phyloP scores from a whole-genome alignment of 2,329 filamentous ascomycete species.

The Tolypocladium tropicale region DNA sequence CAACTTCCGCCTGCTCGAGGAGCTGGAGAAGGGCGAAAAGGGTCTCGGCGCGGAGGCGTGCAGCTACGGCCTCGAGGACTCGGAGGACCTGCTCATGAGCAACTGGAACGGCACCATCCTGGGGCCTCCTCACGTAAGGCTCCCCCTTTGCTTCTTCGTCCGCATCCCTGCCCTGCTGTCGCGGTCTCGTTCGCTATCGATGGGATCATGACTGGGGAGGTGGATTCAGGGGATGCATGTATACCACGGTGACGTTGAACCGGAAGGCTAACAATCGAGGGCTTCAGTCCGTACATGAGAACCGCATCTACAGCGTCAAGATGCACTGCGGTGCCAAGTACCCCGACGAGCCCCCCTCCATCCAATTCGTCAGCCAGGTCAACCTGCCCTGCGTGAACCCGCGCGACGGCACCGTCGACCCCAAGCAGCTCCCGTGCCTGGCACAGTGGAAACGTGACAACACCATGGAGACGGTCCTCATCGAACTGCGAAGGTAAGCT shows the following conservation, averaged over 20 bases:
- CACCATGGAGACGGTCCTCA: slow-evolving; percentile 89
- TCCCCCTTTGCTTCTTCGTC: background rate
- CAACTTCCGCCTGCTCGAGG: slow-evolving; percentile 93
- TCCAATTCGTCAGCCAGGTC: slow-evolving; percentile 89
- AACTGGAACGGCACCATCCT: slow-evolving; percentile 99
- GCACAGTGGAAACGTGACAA: slow-evolving; percentile 86
- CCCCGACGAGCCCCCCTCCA: slow-evolving; percentile 77
- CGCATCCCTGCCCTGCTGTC: background rate
- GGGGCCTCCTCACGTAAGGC: slow-evolving; percentile 82
- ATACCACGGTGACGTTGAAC: background rate
- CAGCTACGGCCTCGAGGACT: slow-evolving; percentile 90
- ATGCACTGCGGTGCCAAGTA: slow-evolving; percentile 90
- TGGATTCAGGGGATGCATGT: too few relatives aligned
- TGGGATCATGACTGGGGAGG: too few relatives aligned
- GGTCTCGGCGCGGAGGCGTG: slow-evolving; percentile 92
- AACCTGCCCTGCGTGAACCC: slow-evolving; percentile 92
- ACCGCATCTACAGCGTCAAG: slow-evolving; percentile 96
- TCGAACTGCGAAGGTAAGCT: slow-evolving; percentile 70
- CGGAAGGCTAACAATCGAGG: background rate
- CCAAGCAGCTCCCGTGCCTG: slow-evolving; percentile 72
- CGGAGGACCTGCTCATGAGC: slow-evolving; percentile 91
- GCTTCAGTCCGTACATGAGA: slow-evolving; percentile 81
- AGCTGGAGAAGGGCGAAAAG: slow-evolving; percentile 98
- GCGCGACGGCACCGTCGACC: slow-evolving; percentile 74
- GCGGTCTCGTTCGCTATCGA: background rate